phyloP scores from a whole-genome alignment of 2,329 filamentous ascomycete species.

The Phoma herbarum region DNA sequence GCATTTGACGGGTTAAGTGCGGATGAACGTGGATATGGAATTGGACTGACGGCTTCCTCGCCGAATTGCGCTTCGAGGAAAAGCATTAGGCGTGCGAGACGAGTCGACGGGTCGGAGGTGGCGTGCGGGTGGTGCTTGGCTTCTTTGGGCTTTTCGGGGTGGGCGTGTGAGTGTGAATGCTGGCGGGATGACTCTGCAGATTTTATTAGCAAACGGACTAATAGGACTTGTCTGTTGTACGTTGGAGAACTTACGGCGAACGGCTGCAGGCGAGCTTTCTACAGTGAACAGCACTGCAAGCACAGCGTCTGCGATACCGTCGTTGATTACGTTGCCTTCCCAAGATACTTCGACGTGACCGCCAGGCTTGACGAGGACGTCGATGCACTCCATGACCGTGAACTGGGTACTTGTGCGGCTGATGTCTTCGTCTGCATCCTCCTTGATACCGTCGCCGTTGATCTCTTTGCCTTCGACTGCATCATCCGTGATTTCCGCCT shows the following conservation, averaged over 20 bases:
- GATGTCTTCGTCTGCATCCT: constrained; percentile 73
- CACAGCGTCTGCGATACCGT: constrained; percentile 96
- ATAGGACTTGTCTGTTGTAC: background rate
- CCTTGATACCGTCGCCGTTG: constrained; percentile 55
- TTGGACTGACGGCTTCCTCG: constrained; percentile 78
- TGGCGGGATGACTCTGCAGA: constrained; percentile 48
- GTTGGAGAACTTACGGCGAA: constrained; percentile 72
- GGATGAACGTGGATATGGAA: constrained; percentile 70
- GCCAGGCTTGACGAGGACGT: constrained; percentile 77
- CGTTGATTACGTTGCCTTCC: constrained; percentile 98
- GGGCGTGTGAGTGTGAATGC: constrained; percentile 37
- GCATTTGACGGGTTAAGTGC: constrained; percentile 35
- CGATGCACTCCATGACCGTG: constrained; percentile 88
- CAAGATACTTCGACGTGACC: constrained; percentile 92
- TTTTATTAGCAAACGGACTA: constrained; percentile 1
- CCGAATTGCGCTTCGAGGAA: constrained; percentile 98
- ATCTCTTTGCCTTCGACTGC: constrained; percentile 47
- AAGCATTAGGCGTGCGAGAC: constrained; percentile 86
- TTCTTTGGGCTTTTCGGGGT: constrained; percentile 40
- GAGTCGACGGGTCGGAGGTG: constrained; percentile 74
- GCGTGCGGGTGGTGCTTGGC: constrained; percentile 73
- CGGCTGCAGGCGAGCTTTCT: constrained; percentile 92
- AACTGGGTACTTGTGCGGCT: constrained; percentile 63
- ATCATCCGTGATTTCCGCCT: constrained; percentile 42
- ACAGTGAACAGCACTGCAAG: constrained; percentile 92